phyloP scores from a whole-genome alignment of 1,284 basidiomycete genomes.

The Leccinum subrobustum region DNA sequence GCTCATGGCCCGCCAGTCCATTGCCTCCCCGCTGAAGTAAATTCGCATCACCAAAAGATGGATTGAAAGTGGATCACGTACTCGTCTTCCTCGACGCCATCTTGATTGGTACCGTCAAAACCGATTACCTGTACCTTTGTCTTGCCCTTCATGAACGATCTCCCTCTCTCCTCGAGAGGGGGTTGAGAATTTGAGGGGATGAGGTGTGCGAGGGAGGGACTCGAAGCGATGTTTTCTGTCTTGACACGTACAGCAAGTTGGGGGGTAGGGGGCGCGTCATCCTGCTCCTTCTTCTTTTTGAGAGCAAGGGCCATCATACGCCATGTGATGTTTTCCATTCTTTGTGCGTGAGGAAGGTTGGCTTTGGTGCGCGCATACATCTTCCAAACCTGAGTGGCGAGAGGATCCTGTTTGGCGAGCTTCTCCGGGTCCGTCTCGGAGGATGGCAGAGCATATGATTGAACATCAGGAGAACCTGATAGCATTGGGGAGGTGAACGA shows the following conservation, averaged over 20 bases:
- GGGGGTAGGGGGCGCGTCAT: constrained; percentile 35
- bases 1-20: constrained; percentile 95
- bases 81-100: constrained; percentile 68
- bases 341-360: constrained; percentile 83
- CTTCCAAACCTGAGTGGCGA: constrained; percentile 96
- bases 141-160: constrained; percentile 75
- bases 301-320: constrained; percentile 95
- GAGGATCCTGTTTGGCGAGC: constrained; percentile 79
- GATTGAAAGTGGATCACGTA: constrained; percentile 49
- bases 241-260: constrained; percentile 26
- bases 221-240: constrained; percentile 24
- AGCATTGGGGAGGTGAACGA: constrained; percentile 61
- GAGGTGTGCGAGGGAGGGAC: constrained; percentile 8
- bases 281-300: constrained; percentile 82
- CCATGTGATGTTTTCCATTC: constrained; percentile 98
- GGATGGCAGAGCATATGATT: constrained; percentile 36
- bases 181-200: constrained; percentile 9
- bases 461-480: constrained; percentile 68
- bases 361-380: constrained; percentile 92
- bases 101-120: constrained; percentile 74
- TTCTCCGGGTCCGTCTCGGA: constrained; percentile 58
- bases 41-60: constrained; percentile 23
- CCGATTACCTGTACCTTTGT: constrained; percentile 71
- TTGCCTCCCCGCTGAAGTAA: constrained; percentile 51
- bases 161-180: constrained; percentile 55